Evolutionary conservation across 352 stramenopile species (phyloP), one percentile per base, ranked within the genome.

Genomic region (Phytopythium oedochilum): DNA sequence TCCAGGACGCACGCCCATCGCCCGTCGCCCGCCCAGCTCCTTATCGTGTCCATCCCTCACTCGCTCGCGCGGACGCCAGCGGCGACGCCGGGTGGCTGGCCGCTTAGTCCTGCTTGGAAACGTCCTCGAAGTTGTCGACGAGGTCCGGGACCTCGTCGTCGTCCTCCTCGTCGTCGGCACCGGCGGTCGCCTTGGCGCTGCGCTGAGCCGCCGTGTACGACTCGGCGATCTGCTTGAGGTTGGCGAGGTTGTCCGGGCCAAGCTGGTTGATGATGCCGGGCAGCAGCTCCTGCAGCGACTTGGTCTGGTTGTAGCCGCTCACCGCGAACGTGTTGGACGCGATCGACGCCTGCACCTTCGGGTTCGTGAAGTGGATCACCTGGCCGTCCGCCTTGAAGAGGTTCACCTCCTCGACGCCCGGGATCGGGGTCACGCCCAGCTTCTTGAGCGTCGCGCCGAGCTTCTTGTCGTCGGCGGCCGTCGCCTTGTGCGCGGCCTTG

Each of bases 301-400:
- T 99, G 61, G 88, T 98, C 74, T 98, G 90, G 64, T 85, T 89
- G 53, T 86, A 81, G 64, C 97, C 97, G 51, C 78, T 96, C 39
- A 99, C 94, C 42, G 98, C 97, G 81, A 98, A 99, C 51, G 97
- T 99, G 83, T 99, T 99, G 61, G 96, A 95, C 28, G 81, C 75
- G 71, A 99, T 98, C 38, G 95, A 96, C 48, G 96, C 96, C 76
- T 99, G 96, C 44, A 99, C 96, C 88, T 99, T 99, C 36, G 97
- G 97, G 68, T 86, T 91, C 53, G 91, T 78, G 68, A 99, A 99
- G 75, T 99, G 96, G 73, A 99, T 98, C 20, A 99, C 96, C 67
- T 98, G 97, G 66, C 96, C 96, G 59, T 99, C 97, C 9, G 97
- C 91, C 85, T 98, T 98, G 89, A 99, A 99, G 65, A 99, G 92